Base-by-base conservation (phyloP, 257 asterid species). In the Jasminum sambac region DNA sequence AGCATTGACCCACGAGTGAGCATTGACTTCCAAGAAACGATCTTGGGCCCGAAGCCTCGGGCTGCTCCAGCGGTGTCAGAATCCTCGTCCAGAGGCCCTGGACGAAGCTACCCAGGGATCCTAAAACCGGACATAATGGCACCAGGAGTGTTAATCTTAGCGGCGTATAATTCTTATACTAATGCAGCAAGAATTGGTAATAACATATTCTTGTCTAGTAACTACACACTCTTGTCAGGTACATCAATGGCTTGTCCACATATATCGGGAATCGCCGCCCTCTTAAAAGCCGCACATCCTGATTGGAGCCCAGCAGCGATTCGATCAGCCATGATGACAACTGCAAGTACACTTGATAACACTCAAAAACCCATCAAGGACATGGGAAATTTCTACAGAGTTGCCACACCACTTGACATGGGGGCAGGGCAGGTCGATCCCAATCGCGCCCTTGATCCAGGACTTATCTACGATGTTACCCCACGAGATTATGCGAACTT, bases 241-340 rank as follows among this genome's bases (percentile, higher is more conserved):
- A 68, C 72, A 24, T 68, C 72, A 1, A 50, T 68, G 72, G 39
- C 72, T 6, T 50, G 72, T 17, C 72, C 72, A 26, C 72, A 68
- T 40, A 68, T 68, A 14, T 50, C 64, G 10, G 72, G 72, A 17
- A 68, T 68, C 30, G 64, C 60, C 36, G 64, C 62, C 2, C 72
- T 68, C 21, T 13, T 68, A 30, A 68, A 46, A n/a, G 60, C 72
- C 11, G 62, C 42, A 0, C 72, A 50, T 57, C 72, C 34, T 6
- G 36, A 38, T 9, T 65, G 70, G 69, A 64, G 70, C 14, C 70
- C 57, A 11, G 43, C 70, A 11, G 70, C 70, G 5, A 41, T 65
- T 21, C 17, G 38, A 12, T 65, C 70, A 7, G 70, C 70, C 46
- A 66, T 66, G 52, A 66, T 66, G 59, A 66, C 70, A 39, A 66